These are phyloP conservation scores for Epichloe hybrida DNA, from an alignment of 2,329 filamentous ascomycete genomes.

Conservation along the genomic window DNA sequence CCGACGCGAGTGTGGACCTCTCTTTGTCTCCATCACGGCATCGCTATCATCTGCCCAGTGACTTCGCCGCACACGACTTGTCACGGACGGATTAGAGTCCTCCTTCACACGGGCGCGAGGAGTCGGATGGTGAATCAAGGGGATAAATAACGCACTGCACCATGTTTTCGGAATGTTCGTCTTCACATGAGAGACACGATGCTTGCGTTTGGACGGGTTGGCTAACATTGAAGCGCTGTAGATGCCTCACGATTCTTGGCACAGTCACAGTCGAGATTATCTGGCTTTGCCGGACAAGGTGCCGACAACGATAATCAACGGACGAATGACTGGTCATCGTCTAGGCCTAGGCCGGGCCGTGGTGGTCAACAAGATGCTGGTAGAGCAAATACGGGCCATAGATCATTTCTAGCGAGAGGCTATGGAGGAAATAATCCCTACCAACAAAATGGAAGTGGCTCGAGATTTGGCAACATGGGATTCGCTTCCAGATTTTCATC, in stretches of 20 bases:
- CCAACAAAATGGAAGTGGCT: slow-evolving; percentile 57
- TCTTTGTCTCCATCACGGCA: neutral
- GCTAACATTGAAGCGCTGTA: slow-evolving; percentile 22
- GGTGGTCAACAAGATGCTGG: slow-evolving; percentile 19
- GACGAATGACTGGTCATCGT: slow-evolving; percentile 20
- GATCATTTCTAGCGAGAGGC: slow-evolving; percentile 31
- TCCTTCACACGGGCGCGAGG: slow-evolving; percentile 15
- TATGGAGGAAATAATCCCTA: slow-evolving; percentile 69
- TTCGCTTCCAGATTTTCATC: slow-evolving; percentile 65
- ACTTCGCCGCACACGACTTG: neutral
- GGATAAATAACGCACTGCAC: slow-evolving; percentile 8
- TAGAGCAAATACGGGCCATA: slow-evolving; percentile 18
- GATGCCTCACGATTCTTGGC: slow-evolving; percentile 95
- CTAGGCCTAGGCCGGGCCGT: slow-evolving; percentile 21
- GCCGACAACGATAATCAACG: slow-evolving; percentile 25
- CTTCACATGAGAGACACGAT: neutral
- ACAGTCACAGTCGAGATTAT: slow-evolving; percentile 87
- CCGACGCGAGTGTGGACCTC: neutral
- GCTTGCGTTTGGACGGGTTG: neutral
- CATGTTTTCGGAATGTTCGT: slow-evolving; percentile 70
- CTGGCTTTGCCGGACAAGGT: slow-evolving; percentile 48
- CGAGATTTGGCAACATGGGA: slow-evolving; percentile 56
- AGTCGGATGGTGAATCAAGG: slow-evolving; percentile 19
- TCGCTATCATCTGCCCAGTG: neutral
- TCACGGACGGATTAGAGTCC: neutral